These are phyloP conservation scores for Ambrosiella xylebori DNA, from an alignment of 2,329 filamentous ascomycete species.

Conservation along the genomic window DNA sequence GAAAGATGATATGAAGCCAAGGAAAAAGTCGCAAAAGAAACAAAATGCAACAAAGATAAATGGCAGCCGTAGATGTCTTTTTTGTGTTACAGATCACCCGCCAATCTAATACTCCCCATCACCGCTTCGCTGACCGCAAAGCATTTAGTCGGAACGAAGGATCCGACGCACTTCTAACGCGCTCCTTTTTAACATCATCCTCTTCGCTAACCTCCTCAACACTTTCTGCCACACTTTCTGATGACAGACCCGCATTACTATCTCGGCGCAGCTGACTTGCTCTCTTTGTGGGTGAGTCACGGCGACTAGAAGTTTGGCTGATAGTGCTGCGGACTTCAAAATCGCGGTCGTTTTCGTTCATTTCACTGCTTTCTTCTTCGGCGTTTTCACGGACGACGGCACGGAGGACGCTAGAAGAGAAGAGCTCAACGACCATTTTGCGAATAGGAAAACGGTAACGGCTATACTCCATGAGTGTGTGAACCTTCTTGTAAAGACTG, in stretches of 20 bases:
- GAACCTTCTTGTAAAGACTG: constrained; percentile 66
- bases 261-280: constrained; percentile 4
- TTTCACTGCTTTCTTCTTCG: constrained; percentile 31
- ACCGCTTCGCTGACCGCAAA: constrained; percentile 3
- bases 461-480: constrained; percentile 72
- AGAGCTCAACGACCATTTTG: constrained; percentile 81
- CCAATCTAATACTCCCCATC: not conserved
- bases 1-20: not conserved
- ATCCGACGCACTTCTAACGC: constrained; percentile 37
- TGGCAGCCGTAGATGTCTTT: not conserved
- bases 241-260: constrained; percentile 1
- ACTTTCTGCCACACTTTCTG: not conserved
- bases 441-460: constrained; percentile 77
- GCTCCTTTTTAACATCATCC: constrained; percentile 31
- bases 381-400: constrained; percentile 55
- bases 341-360: constrained; percentile 42
- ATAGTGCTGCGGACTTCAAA: not conserved
- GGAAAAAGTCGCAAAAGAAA: constrained; percentile 5
- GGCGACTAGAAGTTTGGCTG: not conserved
- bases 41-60: constrained; percentile 1
- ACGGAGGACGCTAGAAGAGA: constrained; percentile 76
- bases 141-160: constrained; percentile 16
- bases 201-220: constrained; percentile 16
- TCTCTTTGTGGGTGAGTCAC: constrained; percentile 9
- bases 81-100: not conserved